Evolutionary conservation across 2,329 filamentous ascomycete species (phyloP).

Genomic region (Paracorniculantispora psalliotae): DNA sequence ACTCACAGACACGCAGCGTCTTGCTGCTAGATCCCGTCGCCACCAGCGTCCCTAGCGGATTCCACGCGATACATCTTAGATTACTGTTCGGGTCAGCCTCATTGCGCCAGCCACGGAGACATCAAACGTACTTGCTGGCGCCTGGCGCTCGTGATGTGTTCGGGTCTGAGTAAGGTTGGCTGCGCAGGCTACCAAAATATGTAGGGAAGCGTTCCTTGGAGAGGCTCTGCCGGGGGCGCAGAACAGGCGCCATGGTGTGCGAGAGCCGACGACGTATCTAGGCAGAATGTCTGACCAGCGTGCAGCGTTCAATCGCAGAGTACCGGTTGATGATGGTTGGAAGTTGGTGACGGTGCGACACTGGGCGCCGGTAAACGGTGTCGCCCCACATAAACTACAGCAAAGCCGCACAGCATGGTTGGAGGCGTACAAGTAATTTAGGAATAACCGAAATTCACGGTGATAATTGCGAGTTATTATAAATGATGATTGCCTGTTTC

Average conservation of each 20-base stretch:
- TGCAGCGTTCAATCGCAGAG: neutral
- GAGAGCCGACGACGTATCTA: too few relatives aligned
- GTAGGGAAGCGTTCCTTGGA: slow-evolving; percentile 64
- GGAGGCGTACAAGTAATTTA: neutral
- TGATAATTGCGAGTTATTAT: neutral
- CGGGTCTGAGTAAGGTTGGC: slow-evolving; percentile 65
- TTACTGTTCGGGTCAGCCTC: slow-evolving; percentile 36
- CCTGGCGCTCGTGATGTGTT: slow-evolving; percentile 47
- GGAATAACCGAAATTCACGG: neutral
- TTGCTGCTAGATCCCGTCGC: slow-evolving; percentile 73
- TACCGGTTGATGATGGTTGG: neutral
- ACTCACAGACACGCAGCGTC: slow-evolving; percentile 67
- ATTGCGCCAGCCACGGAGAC: too few relatives aligned
- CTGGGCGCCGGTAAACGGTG: neutral
- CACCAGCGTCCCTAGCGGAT: slow-evolving; percentile 74
- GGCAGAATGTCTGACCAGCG: neutral
- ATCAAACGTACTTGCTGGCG: slow-evolving; percentile 20
- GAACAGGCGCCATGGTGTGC: slow-evolving; percentile 34
- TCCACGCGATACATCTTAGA: slow-evolving; percentile 82
- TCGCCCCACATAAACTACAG: neutral
- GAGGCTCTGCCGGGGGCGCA: slow-evolving; percentile 49
- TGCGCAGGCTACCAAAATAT: slow-evolving; percentile 64
- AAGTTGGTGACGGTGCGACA: neutral
- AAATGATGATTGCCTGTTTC: neutral
- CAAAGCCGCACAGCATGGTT: neutral